Evolutionary conservation across 2,329 filamentous ascomycete species (phyloP), one percentile per base, ranked within the genome.

Genomic region (Aspergillus piperis): DNA sequence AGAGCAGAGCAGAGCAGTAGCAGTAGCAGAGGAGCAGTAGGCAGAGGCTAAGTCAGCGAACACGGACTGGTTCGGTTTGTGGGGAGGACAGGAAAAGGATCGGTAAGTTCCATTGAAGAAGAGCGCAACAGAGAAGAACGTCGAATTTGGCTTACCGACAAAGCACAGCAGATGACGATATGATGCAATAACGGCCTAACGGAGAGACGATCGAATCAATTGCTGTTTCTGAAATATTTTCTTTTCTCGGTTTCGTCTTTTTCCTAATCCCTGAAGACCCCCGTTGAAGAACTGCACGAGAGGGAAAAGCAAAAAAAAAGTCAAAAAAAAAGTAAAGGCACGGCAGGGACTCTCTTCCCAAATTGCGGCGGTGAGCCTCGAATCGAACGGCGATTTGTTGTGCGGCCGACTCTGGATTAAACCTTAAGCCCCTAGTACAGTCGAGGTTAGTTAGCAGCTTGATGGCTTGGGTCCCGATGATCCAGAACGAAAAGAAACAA

Each of bases 361-460:
- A 30, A 19, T 50, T n/a, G 47, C 47, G 47, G 47, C 47, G 47
- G 47, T 50, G 47, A 50, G 47, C 27, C 25, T 50, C 47, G 47
- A 50, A 17, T 50, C 23, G 15, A 50, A 50, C 15, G 47, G 47
- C 47, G 47, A 50, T 50, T 50, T 50, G 47, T 50, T 50, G 47
- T 50, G 47, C 47, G 47, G 47, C 47, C 47, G 47, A 27, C 47
- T 50, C 47, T 5, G 32, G 30, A 50, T 19, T 19, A 19, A 50
- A 50, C 47, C 47, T 50, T 50, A 50, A 50, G 47, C 23, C 25
- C 47, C 47, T 50, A 50, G 47, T 50, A 27, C 47, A 50, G 25
- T 50, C 25, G 47, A 50, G 41, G 47, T 50, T 50, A 50, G 47
- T 50, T 50, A 50, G 47, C 47, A 50, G 30, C 47, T 50, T 36